These are phyloP conservation scores for Backusella psychrophila DNA, from an alignment of 192 early-diverging fungal species.

Conservation along the genomic window DNA sequence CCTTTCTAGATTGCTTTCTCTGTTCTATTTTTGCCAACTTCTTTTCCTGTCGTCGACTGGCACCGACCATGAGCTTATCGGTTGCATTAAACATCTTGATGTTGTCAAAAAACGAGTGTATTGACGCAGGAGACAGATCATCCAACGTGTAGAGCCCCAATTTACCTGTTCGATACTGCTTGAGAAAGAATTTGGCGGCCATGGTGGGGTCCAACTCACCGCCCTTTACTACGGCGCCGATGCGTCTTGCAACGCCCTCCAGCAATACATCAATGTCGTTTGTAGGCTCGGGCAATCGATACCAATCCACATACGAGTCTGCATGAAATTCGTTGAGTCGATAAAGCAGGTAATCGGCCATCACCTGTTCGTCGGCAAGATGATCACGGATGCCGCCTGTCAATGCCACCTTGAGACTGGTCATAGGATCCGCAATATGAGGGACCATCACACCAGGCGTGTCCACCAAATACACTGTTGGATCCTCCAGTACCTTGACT, in stretches of 20 bases:
- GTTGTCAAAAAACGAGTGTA: constrained; percentile 51
- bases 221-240: constrained; percentile 65
- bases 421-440: constrained; percentile 75
- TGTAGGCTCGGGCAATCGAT: constrained; percentile 46
- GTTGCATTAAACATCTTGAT: constrained; percentile 15
- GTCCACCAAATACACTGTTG: constrained; percentile 90
- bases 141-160: constrained; percentile 84
- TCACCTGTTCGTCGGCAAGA: constrained; percentile 73
- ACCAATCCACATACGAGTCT: constrained; percentile 43
- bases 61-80: neutral
- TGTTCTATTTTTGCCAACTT: constrained; percentile 46
- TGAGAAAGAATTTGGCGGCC: constrained; percentile 71
- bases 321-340: constrained; percentile 66
- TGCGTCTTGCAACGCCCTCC: constrained; percentile 58
- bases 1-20: constrained; percentile 28
- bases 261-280: constrained; percentile 71
- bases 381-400: constrained; percentile 87
- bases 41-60: constrained; percentile 47
- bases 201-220: constrained; percentile 62
- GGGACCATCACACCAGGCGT: constrained; percentile 94
- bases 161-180: constrained; percentile 79
- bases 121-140: constrained; percentile 52
- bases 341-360: constrained; percentile 91
- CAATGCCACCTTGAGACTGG: constrained; percentile 86
- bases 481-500: constrained; percentile 82